phyloP scores from a whole-genome alignment of 345 rosid species.

The Stellera chamaejasme region DNA sequence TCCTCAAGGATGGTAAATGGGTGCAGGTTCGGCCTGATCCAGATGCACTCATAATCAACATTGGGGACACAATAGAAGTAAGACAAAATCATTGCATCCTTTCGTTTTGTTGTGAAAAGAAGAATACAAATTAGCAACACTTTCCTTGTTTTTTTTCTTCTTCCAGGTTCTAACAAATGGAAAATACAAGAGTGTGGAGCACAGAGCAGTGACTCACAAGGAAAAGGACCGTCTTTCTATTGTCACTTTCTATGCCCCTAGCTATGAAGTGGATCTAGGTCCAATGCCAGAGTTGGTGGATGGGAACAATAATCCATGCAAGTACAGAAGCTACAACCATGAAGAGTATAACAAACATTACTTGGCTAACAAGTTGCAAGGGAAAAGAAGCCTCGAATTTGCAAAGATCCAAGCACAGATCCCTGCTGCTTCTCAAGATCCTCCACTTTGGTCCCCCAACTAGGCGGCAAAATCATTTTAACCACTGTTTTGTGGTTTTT shows the following conservation, averaged over 20 bases:
- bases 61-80: slow-evolving; percentile 79
- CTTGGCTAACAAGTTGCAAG: slow-evolving; percentile 69
- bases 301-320: slow-evolving; percentile 63
- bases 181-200: slow-evolving; percentile 89
- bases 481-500: too few relatives aligned
- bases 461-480: too few relatives aligned
- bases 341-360: slow-evolving; percentile 90
- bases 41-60: slow-evolving; percentile 69
- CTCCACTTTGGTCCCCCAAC: too few relatives aligned
- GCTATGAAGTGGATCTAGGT: slow-evolving; percentile 75
- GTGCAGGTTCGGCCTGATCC: slow-evolving; percentile 53
- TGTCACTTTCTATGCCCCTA: slow-evolving; percentile 91
- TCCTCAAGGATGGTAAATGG: slow-evolving; percentile 70
- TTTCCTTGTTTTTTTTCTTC: too few relatives aligned
- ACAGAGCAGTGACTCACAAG: slow-evolving; percentile 73
- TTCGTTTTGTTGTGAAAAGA: too few relatives aligned
- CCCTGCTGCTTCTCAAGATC: too few relatives aligned
- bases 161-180: slow-evolving; percentile 85
- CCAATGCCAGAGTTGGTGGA: slow-evolving; percentile 72
- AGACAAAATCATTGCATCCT: too few relatives aligned
- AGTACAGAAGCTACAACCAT: slow-evolving; percentile 74
- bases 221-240: slow-evolving; percentile 77
- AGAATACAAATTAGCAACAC: too few relatives aligned
- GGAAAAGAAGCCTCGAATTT: slow-evolving; percentile 82
- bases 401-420: slow-evolving; percentile 42